Evolutionary conservation across 768 basidiomycete species (phyloP).

Genomic region (Lactifluus piperatus): DNA sequence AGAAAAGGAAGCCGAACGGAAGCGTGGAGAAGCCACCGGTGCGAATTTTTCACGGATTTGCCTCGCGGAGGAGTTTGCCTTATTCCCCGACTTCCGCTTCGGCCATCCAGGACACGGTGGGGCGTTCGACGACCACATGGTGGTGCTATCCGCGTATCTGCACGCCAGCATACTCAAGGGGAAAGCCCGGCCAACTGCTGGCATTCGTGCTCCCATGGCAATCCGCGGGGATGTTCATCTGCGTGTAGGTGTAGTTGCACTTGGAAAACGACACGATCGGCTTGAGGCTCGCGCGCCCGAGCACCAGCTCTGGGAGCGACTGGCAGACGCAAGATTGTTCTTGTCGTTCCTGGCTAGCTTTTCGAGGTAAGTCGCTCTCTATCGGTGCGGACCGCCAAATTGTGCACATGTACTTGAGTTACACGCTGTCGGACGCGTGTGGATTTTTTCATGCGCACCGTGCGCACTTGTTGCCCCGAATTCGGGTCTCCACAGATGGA

Average conservation of each 20-base stretch:
- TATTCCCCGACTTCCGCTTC: constrained; percentile 32
- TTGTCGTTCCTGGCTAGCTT: constrained; percentile 49
- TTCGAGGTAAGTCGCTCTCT: neutral
- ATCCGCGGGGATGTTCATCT: constrained; percentile 80
- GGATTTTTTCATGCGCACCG: neutral
- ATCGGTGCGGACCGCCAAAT: constrained; percentile 16
- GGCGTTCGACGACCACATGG: constrained; percentile 22
- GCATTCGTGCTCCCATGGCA: constrained; percentile 70
- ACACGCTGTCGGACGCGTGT: constrained; percentile 45
- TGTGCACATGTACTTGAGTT: constrained; percentile 52
- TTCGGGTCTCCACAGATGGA: constrained; percentile 18
- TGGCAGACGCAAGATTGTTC: constrained; percentile 54
- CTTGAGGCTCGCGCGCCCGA: constrained; percentile 38
- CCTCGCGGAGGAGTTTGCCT: constrained; percentile 52
- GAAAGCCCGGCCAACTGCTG: constrained; percentile 35
- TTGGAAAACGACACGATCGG: constrained; percentile 26
- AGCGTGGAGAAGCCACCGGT: too few relatives aligned
- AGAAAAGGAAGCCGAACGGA: too few relatives aligned
- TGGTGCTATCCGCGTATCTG: constrained; percentile 38
- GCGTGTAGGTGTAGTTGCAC: constrained; percentile 64
- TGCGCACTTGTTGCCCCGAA: neutral
- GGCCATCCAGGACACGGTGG: constrained; percentile 20
- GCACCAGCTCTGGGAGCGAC: constrained; percentile 47
- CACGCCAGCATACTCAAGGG: constrained; percentile 34
- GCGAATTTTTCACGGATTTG: constrained; percentile 59